Conservation (phyloP, 768 basidiomycete species). For the Phylloporus sp. region DNA sequence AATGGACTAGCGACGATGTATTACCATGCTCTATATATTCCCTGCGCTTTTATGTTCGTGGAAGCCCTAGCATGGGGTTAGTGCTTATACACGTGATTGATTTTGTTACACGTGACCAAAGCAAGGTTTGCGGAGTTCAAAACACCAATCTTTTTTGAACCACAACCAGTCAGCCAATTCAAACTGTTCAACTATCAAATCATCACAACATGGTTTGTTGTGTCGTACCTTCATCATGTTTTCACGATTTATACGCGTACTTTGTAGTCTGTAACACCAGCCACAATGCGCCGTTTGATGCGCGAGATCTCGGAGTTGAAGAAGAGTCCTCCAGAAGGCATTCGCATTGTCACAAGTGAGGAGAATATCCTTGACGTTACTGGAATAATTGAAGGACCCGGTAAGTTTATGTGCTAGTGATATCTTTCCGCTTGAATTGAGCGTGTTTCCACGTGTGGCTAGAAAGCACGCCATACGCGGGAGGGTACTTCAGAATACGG, state of each 20-base stretch:
- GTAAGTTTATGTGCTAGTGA: conserved; percentile 42
- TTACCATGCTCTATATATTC: conserved; percentile 9
- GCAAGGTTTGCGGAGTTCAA: conserved; percentile 23
- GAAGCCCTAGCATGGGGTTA: conserved; percentile 12
- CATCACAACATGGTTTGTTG: conserved; percentile 23
- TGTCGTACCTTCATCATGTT: neutral
- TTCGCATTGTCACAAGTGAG: conserved; percentile 80
- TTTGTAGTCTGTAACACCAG: conserved; percentile 42
- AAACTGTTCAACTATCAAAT: conserved; percentile 6
- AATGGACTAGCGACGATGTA: conserved; percentile 33
- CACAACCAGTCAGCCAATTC: conserved; percentile 10
- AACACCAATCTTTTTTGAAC: conserved; percentile 26
- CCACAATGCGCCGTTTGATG: conserved; percentile 80
- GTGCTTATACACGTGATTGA: conserved; percentile 20
- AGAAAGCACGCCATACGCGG: conserved; percentile 68
- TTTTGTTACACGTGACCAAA: conserved; percentile 25
- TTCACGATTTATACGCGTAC: neutral
- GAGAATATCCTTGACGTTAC: conserved; percentile 86
- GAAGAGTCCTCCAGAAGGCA: conserved; percentile 86
- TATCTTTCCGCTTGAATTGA: conserved; percentile 5
- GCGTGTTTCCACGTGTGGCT: conserved; percentile 5
- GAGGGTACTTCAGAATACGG: conserved; percentile 68
- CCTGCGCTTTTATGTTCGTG: neutral
- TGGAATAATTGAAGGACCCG: conserved; percentile 87
- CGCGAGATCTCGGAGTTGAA: conserved; percentile 80